phyloP scores from a whole-genome alignment of 176 grass and related monocot genomes.

The bread wheat (Triticum aestivum) region DNA sequence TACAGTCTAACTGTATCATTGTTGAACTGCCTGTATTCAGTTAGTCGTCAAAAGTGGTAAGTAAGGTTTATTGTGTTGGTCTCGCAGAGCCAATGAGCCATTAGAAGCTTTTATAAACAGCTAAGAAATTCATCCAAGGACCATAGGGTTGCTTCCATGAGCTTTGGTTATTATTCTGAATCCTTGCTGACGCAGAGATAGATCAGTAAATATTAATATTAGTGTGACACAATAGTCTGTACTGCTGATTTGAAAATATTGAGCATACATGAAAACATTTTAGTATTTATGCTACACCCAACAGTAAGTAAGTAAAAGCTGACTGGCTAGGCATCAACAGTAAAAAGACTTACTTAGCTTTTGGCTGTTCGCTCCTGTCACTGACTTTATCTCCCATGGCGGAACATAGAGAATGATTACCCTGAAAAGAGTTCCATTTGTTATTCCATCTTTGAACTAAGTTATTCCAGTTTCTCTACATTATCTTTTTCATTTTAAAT shows the following conservation, averaged over 20 bases:
- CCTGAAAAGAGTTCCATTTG: slow-evolving; percentile 30
- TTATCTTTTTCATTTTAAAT: background rate
- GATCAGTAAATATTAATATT: slow-evolving; percentile 15
- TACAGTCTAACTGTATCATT: background rate
- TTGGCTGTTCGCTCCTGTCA: background rate
- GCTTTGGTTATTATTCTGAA: background rate
- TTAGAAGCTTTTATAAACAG: slow-evolving; percentile 13
- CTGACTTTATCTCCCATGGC: background rate
- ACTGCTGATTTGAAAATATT: background rate
- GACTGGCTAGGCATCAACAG: background rate
- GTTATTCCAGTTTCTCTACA: background rate
- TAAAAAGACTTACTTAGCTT: slow-evolving; percentile 39
- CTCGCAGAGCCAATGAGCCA: background rate
- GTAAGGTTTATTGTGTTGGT: background rate
- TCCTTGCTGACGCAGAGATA: background rate
- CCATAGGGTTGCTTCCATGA: background rate
- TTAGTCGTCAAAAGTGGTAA: background rate
- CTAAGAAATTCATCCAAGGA: background rate
- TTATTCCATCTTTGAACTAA: slow-evolving; percentile 13
- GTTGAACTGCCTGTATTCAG: background rate
- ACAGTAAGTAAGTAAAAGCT: background rate
- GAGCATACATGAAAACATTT: slow-evolving; percentile 4
- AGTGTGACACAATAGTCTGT: background rate
- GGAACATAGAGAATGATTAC: slow-evolving; percentile 30
- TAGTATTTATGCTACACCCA: slow-evolving; percentile 1